phyloP scores from a whole-genome alignment of 1,139 yeast genomes.

The Sugiyamaella japonica region DNA sequence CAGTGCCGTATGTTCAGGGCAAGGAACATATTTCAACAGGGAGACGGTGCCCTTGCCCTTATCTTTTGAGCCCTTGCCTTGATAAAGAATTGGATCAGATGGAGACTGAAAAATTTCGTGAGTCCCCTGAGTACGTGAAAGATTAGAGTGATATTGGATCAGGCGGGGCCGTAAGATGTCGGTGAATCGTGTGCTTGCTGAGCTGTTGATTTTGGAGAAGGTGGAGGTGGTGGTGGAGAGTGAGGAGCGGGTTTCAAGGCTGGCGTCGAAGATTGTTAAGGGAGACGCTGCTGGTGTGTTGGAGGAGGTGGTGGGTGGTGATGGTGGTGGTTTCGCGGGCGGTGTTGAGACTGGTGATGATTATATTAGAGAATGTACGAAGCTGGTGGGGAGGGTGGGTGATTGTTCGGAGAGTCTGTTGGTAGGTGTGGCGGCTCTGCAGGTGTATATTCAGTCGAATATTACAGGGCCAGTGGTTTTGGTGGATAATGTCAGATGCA shows the following conservation, averaged over 20 bases:
- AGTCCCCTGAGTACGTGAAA: not conserved
- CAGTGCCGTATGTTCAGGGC: no score
- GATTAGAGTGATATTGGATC: not conserved
- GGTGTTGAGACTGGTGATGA: not conserved
- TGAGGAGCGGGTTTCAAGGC: not conserved
- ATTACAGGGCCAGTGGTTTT: constrained; percentile 78
- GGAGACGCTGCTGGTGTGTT: not conserved
- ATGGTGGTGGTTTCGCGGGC: not conserved
- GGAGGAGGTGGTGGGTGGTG: not conserved
- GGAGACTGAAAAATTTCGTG: not conserved
- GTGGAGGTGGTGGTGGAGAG: not conserved
- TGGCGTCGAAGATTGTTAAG: constrained; percentile 1
- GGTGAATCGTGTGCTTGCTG: not conserved
- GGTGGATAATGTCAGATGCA: constrained; percentile 30
- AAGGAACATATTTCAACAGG: no score
- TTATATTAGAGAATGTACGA: not conserved
- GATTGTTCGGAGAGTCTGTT: constrained; percentile 13
- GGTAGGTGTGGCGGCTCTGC: constrained; percentile 51
- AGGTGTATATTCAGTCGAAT: constrained; percentile 71
- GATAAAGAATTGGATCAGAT: not conserved
- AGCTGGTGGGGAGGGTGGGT: not conserved
- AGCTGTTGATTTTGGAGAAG: not conserved
- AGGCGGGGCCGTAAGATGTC: no score
- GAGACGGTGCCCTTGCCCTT: not conserved
- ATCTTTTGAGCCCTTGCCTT: not conserved